A percentile compares a stretch with the other conserved stretches of the same genome.
phyloP scores from a whole-genome alignment of 345 rosid genomes.

The Arabidopsis thaliana region DNA sequence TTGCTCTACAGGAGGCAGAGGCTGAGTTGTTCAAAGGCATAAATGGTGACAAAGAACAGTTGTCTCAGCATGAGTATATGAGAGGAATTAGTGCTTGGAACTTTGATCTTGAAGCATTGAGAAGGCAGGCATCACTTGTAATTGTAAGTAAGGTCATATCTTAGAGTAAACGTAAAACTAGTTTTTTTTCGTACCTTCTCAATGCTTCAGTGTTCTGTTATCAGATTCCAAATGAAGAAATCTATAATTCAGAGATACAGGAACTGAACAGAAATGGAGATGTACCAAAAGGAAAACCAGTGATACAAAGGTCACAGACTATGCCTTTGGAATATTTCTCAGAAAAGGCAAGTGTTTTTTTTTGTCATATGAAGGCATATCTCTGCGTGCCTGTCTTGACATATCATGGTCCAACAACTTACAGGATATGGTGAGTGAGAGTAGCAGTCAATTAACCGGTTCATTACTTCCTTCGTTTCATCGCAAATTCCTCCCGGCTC shows the following conservation, averaged over 20 bases:
- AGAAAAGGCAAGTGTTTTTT: conserved; percentile 46
- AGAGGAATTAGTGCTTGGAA: conserved; percentile 89
- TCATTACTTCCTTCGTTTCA: conserved; percentile 20
- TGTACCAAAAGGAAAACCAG: conserved; percentile 50
- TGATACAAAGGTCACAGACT: conserved; percentile 52
- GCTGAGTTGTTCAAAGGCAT: conserved; percentile 56
- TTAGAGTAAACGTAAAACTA: conserved; percentile 11
- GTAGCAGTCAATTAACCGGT: conserved; percentile 15
- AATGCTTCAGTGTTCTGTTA: conserved; percentile 34
- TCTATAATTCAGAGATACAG: conserved; percentile 50
- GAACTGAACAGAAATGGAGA: conserved; percentile 44
- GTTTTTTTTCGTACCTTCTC: conserved; percentile 5
- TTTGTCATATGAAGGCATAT: conserved; percentile 44
- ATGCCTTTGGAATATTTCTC: conserved; percentile 58
- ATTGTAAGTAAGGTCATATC: conserved; percentile 55
- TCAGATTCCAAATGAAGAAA: conserved; percentile 71
- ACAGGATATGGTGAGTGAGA: conserved; percentile 31
- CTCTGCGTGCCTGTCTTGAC: background rate
- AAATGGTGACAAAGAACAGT: conserved; percentile 72
- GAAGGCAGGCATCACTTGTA: conserved; percentile 75
- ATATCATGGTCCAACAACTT: conserved; percentile 10
- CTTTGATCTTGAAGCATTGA: conserved; percentile 81
- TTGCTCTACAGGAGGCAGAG: conserved; percentile 33
- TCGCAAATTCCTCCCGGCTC: conserved; percentile 22
- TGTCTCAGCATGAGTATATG: conserved; percentile 85